Evolutionary conservation across 1,284 basidiomycete genomes (phyloP).

Genomic region (Marasmius tenuissimus): DNA sequence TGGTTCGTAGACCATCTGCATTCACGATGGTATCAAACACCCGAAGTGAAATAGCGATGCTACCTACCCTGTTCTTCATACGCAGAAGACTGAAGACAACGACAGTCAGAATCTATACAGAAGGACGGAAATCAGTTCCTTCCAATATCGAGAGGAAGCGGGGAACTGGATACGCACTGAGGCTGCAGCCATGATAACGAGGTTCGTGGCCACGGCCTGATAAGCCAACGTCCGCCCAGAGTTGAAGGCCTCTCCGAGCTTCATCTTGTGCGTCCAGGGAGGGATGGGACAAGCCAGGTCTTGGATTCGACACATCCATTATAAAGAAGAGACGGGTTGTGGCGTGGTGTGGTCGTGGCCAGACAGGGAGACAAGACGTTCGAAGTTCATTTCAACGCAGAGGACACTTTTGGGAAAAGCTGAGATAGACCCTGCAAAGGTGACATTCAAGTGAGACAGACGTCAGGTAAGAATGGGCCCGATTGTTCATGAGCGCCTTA

Average conservation of each 20-base stretch:
- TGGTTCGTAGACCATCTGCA: slow-evolving; percentile 72
- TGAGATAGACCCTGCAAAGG: no score
- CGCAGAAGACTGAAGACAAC: slow-evolving; percentile 76
- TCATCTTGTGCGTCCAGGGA: background rate
- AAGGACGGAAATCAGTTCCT: background rate
- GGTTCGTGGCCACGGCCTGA: slow-evolving; percentile 82
- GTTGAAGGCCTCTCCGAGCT: slow-evolving; percentile 42
- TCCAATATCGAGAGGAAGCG: background rate
- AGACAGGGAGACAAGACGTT: no score
- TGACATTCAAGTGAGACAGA: no score
- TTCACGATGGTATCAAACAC: background rate
- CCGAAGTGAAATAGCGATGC: background rate
- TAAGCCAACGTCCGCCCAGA: slow-evolving; percentile 67
- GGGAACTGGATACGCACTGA: slow-evolving; percentile 47
- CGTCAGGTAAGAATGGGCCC: no score
- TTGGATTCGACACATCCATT: no score
- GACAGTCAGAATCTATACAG: slow-evolving; percentile 57
- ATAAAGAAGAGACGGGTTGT: no score
- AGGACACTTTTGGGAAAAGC: no score
- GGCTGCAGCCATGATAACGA: slow-evolving; percentile 68
- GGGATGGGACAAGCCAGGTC: no score
- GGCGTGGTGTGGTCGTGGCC: no score
- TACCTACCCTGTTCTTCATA: slow-evolving; percentile 71
- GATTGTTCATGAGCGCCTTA: no score
- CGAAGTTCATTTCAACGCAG: no score